Base-by-base conservation (phyloP, 768 basidiomycete species). In the Lactifluus echinatus region DNA sequence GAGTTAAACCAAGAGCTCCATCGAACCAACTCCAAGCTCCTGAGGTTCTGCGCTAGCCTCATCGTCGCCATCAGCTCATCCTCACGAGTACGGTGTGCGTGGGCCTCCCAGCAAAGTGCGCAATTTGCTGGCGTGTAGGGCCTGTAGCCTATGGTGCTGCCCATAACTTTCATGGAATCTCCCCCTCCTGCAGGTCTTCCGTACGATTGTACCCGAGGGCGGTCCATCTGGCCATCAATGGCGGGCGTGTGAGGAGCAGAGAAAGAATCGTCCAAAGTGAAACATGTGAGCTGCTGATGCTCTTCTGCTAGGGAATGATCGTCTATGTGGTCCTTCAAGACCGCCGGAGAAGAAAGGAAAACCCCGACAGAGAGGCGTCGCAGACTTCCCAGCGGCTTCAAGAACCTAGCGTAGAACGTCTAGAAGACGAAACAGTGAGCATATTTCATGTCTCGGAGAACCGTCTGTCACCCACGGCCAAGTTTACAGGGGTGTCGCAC, bases 281-380 rank as follows among this genome's bases (percentile, higher is more conserved):
- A 61, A 17, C 34, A 39, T 15, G 40, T 19, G 12, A 58, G 15
- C 3, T 52, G 48, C 37, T 43, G 57, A 4, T 37, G 19, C 33
- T 55, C 37, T 34, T 47, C 36, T 31, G 12, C 50, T 8, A 50
- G 26, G 7, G 55, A 50, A 56, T 83, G 81, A 40, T 67, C 63
- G 19, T 65, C 66, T 50, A 78, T 67, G 59, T 83, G 81, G 4
- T 69, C 52, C 53, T 76, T 72, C 19, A 84, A 66, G 55, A 83
- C 67, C 39, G 70, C 69, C 26, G 78, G 75, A 50, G 78, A 74
- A 0, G 84, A 86, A 19, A 87, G 77, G 64, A 80, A 82, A 46
- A 87, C 71, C 0, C 85, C 85, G 21, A 87, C 70, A 61, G 79
- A 78, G 15, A 87, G 73, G 56, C 76, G 67, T 15, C 71, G 66